These are phyloP conservation scores for Bryoglossum gracile DNA, from an alignment of 495 filamentous ascomycete genomes.

Conservation along the genomic window DNA sequence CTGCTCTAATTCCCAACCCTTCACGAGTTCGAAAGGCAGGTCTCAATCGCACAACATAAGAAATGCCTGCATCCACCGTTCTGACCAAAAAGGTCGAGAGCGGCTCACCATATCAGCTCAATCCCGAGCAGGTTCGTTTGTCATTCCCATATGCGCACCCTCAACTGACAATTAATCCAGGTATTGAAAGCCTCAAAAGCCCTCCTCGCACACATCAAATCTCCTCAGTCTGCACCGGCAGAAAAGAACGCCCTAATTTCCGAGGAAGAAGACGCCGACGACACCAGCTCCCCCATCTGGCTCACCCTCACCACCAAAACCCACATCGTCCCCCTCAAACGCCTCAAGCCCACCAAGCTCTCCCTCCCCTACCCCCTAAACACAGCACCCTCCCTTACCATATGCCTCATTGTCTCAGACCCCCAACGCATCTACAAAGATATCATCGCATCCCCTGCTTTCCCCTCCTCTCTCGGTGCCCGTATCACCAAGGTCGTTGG, in stretches of 20 bases:
- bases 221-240: conserved; percentile 49
- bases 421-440: conserved; percentile 90
- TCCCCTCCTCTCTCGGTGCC: conserved; percentile 62
- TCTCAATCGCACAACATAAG: no score
- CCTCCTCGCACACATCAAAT: conserved; percentile 72
- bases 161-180: conserved; percentile 10
- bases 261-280: conserved; percentile 47
- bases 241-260: conserved; percentile 64
- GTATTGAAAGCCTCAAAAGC: conserved; percentile 68
- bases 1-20: no score
- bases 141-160: background rate
- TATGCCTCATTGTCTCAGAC: conserved; percentile 79
- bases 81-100: conserved; percentile 43
- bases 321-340: conserved; percentile 67
- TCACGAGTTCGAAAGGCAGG: no score
- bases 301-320: conserved; percentile 85
- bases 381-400: conserved; percentile 49
- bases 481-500: conserved; percentile 78
- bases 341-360: conserved; percentile 64
- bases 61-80: conserved; percentile 31
- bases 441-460: conserved; percentile 62
- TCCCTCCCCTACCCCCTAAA: conserved; percentile 64
- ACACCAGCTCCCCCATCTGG: conserved; percentile 53
- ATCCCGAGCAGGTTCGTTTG: conserved; percentile 36
- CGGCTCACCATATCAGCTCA: conserved; percentile 28